Percentiles rank a stretch among this genome's conserved stretches.
Evolutionary conservation across 169 alveolate genomes (phyloP).

Genomic region (Plasmodium gaboni): DNA sequence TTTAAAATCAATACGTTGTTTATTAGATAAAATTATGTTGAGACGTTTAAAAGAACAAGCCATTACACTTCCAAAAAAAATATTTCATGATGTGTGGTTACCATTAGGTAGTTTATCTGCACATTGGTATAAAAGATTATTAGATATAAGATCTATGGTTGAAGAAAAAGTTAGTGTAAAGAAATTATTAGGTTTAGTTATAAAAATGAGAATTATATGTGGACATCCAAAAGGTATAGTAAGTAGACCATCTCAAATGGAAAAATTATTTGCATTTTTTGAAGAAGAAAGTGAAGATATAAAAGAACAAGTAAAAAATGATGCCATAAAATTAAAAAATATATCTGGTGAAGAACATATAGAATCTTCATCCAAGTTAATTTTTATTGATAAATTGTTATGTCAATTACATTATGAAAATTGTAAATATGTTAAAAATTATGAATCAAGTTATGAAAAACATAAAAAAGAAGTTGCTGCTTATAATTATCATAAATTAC

Average conservation of each 20-base stretch:
- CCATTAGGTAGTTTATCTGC: slow-evolving; percentile 89
- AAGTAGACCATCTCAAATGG: slow-evolving; percentile 87
- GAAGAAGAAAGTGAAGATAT: slow-evolving; percentile 81
- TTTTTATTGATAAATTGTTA: slow-evolving; percentile 91
- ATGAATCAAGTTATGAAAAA: slow-evolving; percentile 62
- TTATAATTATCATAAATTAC: slow-evolving; percentile 41
- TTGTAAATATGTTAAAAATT: slow-evolving; percentile 83
- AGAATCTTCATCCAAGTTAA: slow-evolving; percentile 89
- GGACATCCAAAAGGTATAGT: slow-evolving; percentile 92
- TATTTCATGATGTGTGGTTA: slow-evolving; percentile 93
- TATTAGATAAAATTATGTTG: slow-evolving; percentile 89
- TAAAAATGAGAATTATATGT: slow-evolving; percentile 92
- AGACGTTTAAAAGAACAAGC: slow-evolving; percentile 93
- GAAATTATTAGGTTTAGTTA: slow-evolving; percentile 90
- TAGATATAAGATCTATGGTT: slow-evolving; percentile 86
- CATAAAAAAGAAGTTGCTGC: slow-evolving; percentile 73
- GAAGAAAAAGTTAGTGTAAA: slow-evolving; percentile 88
- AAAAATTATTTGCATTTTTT: slow-evolving; percentile 87
- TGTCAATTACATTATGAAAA: slow-evolving; percentile 90
- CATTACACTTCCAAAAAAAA: slow-evolving; percentile 89
- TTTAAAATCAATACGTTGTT: slow-evolving; percentile 85
- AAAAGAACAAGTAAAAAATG: slow-evolving; percentile 77
- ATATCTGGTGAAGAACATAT: slow-evolving; percentile 89
- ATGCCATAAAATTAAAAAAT: slow-evolving; percentile 80
- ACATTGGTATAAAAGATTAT: slow-evolving; percentile 88